phyloP scores from a whole-genome alignment of 805 yeast species.

The Metschnikowia shivogae region DNA sequence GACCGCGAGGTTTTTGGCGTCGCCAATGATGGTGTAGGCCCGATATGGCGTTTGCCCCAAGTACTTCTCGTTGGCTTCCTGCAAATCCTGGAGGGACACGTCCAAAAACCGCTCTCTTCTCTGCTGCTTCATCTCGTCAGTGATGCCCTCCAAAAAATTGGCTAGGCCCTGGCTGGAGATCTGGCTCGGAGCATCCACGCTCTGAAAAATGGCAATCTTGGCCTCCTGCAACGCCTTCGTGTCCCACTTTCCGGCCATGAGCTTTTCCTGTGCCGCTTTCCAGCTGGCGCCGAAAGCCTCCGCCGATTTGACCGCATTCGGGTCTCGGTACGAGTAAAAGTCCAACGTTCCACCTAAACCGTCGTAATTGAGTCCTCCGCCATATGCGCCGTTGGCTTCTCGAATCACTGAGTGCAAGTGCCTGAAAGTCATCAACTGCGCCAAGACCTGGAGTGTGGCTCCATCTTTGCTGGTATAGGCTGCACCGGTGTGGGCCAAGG shows the following conservation, averaged over 20 bases:
- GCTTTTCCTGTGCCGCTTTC: slow-evolving; percentile 42
- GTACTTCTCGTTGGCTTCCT: slow-evolving; percentile 64
- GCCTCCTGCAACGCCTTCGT: slow-evolving; percentile 79
- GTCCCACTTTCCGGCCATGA: slow-evolving; percentile 45
- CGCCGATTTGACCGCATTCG: slow-evolving; percentile 71
- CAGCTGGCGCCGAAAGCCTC: slow-evolving; percentile 45
- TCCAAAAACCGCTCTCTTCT: slow-evolving; percentile 73
- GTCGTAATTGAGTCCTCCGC: slow-evolving; percentile 87
- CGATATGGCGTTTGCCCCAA: slow-evolving; percentile 30
- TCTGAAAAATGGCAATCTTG: slow-evolving; percentile 85
- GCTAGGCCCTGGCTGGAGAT: slow-evolving; percentile 73
- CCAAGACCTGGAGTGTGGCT: slow-evolving; percentile 76
- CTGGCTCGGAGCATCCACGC: slow-evolving; percentile 84
- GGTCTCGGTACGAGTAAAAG: slow-evolving; percentile 91
- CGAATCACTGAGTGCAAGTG: slow-evolving; percentile 84
- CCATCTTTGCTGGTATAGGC: slow-evolving; percentile 69
- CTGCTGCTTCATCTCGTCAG: slow-evolving; percentile 72
- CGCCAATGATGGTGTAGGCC: slow-evolving; percentile 45
- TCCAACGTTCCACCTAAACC: slow-evolving; percentile 77
- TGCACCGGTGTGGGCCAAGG: slow-evolving; percentile 63
- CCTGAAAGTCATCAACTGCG: slow-evolving; percentile 77
- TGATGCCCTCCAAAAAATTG: slow-evolving; percentile 62
- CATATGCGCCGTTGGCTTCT: slow-evolving; percentile 97
- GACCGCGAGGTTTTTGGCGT: slow-evolving; percentile 25
- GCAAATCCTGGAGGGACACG: slow-evolving; percentile 59